phyloP scores from a whole-genome alignment of 2,329 filamentous ascomycete species.

The Hirsutella rhossiliensis region DNA sequence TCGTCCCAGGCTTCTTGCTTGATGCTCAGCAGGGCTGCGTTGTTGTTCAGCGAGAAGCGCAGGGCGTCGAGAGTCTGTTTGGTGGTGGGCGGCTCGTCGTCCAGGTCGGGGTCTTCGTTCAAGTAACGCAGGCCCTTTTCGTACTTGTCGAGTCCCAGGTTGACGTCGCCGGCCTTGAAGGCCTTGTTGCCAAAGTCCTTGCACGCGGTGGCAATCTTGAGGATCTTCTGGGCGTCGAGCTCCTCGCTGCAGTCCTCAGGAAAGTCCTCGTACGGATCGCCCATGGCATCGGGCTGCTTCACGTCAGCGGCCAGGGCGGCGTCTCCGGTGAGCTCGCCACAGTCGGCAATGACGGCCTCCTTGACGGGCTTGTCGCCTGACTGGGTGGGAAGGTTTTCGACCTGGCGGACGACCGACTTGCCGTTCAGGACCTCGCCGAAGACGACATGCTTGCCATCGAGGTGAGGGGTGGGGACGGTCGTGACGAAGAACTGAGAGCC shows the following conservation, averaged over 20 bases:
- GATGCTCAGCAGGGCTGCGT: slow-evolving; percentile 73
- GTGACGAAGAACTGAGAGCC: slow-evolving; percentile 98
- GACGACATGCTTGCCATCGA: slow-evolving; percentile 94
- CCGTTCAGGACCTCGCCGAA: slow-evolving; percentile 90
- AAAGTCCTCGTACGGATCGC: slow-evolving; percentile 91
- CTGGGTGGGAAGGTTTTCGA: slow-evolving; percentile 72
- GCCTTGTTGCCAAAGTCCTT: slow-evolving; percentile 90
- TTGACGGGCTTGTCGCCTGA: slow-evolving; percentile 64
- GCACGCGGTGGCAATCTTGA: slow-evolving; percentile 70
- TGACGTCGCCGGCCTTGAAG: slow-evolving; percentile 67
- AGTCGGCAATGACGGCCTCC: slow-evolving; percentile 67
- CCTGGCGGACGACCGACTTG: slow-evolving; percentile 79
- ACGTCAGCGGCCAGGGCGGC: slow-evolving; percentile 55
- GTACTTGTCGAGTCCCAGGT: slow-evolving; percentile 76
- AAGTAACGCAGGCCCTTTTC: slow-evolving; percentile 85
- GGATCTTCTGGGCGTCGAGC: slow-evolving; percentile 54
- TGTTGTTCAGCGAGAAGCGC: slow-evolving; percentile 79
- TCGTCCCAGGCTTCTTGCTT: slow-evolving; percentile 67
- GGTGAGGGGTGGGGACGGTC: slow-evolving; percentile 85
- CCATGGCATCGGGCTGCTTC: slow-evolving; percentile 65
- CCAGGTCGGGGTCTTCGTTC: slow-evolving; percentile 68
- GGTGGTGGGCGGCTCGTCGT: slow-evolving; percentile 58
- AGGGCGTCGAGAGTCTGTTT: slow-evolving; percentile 57
- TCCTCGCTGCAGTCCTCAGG: slow-evolving; percentile 66
- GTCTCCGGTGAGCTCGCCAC: slow-evolving; percentile 69